A percentile compares a stretch with the other conserved stretches of the same genome.
Conservation (phyloP, 2,329 filamentous ascomycete species). For the Alternaria hordeiaustralica region DNA sequence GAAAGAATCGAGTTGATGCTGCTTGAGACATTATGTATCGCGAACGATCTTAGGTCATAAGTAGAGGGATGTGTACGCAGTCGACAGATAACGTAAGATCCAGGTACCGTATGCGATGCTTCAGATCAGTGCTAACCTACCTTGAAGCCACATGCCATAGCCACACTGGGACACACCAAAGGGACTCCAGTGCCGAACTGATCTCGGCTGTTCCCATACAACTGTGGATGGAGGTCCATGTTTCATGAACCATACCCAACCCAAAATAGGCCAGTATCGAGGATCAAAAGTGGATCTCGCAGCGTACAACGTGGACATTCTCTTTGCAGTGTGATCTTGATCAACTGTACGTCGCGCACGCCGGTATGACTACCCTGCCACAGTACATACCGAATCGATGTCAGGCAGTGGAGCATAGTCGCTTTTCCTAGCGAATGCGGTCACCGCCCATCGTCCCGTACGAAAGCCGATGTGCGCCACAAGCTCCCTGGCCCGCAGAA, state of each 20-base stretch:
- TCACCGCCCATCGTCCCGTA: slow-evolving; percentile 3
- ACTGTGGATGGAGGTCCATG: neutral
- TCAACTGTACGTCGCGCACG: slow-evolving; percentile 13
- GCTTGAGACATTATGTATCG: slow-evolving; percentile 5
- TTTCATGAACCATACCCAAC: neutral
- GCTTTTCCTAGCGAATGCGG: slow-evolving; percentile 2
- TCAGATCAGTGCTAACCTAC: slow-evolving; percentile 4
- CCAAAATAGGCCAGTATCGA: slow-evolving; percentile 11
- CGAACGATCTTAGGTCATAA: neutral
- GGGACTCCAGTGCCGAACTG: neutral
- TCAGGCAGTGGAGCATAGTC: slow-evolving; percentile 5
- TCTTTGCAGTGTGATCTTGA: neutral
- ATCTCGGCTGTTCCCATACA: neutral
- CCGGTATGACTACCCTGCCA: slow-evolving; percentile 1
- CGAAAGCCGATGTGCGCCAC: neutral
- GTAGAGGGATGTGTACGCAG: neutral
- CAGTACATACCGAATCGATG: slow-evolving; percentile 7
- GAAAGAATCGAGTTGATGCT: neutral
- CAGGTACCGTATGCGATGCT: slow-evolving; percentile 14
- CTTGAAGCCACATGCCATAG: slow-evolving; percentile 14
- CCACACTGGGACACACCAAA: slow-evolving; percentile 12
- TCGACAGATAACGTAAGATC: slow-evolving; percentile 12
- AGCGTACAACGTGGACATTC: neutral
- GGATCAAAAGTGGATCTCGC: neutral
- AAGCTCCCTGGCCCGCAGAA: neutral